Evolutionary conservation across 305 asterid species (phyloP).

Genomic region (Euphrasia arctica): DNA sequence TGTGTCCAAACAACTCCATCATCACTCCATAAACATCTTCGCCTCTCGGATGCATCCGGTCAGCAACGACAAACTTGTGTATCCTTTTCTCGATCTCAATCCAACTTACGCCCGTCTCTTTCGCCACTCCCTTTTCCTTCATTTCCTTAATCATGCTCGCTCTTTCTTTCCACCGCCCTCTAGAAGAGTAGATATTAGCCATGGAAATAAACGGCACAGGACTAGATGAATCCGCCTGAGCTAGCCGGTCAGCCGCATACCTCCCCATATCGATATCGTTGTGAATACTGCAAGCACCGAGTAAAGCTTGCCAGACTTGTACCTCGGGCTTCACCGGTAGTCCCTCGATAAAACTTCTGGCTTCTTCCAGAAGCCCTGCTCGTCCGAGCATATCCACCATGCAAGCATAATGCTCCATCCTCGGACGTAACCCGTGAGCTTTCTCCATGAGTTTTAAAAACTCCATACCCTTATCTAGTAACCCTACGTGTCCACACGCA

Average conservation of each 20-base stretch:
- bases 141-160: constrained; percentile 57
- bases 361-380: constrained; percentile 68
- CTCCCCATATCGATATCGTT: constrained; percentile 58
- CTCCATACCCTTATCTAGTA: constrained; percentile 67
- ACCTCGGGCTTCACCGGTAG: constrained; percentile 54
- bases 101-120: constrained; percentile 77
- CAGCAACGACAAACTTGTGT: constrained; percentile 71
- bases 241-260: constrained; percentile 65
- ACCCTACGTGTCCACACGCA: constrained; percentile 81
- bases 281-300: constrained; percentile 66
- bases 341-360: constrained; percentile 54
- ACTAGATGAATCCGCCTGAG: constrained; percentile 49
- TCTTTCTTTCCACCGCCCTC: constrained; percentile 74
- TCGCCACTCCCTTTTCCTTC: constrained; percentile 60
- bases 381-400: constrained; percentile 87
- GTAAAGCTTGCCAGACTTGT: constrained; percentile 79
- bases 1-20: constrained; percentile 46
- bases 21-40: constrained; percentile 36
- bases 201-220: constrained; percentile 53
- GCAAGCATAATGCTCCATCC: constrained; percentile 84
- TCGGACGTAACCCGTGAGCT: constrained; percentile 46
- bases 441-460: constrained; percentile 62
- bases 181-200: constrained; percentile 77
- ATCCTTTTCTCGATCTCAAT: constrained; percentile 62
- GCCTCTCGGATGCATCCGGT: constrained; percentile 54